Conservation (phyloP, 2,329 filamentous ascomycete genomes). For the Colletotrichum horii region DNA sequence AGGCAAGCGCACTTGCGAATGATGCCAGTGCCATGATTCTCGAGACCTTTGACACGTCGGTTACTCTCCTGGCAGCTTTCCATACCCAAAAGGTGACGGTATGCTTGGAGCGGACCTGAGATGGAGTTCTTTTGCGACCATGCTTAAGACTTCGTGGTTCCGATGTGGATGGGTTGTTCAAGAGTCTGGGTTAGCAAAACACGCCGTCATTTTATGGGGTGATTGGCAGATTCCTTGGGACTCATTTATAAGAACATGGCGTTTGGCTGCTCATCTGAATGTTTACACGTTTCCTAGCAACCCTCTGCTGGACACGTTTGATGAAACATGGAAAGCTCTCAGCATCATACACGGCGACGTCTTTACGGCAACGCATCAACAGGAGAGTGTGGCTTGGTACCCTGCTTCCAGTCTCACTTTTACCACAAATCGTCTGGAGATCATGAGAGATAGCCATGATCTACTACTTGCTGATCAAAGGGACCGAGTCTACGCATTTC, state of each 20-base stretch:
- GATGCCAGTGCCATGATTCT: too few species aligned
- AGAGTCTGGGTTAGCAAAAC: background rate
- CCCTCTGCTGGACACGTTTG: too few species aligned
- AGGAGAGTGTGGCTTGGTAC: background rate
- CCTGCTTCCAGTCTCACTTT: too few species aligned
- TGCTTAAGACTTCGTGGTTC: background rate
- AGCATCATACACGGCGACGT: constrained; percentile 16
- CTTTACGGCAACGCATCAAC: constrained; percentile 28
- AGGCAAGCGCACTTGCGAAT: too few species aligned
- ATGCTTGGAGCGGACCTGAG: background rate
- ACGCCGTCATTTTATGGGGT: background rate
- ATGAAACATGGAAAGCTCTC: too few species aligned
- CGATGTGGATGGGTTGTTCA: background rate
- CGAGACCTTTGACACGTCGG: too few species aligned
- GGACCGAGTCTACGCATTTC: too few species aligned
- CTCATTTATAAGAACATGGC: constrained; percentile 27
- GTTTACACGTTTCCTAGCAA: too few species aligned
- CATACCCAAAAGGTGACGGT: background rate
- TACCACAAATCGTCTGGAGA: too few species aligned
- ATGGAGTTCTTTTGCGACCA: background rate
- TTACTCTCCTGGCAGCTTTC: background rate
- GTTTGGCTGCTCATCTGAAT: background rate
- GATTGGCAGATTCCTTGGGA: background rate
- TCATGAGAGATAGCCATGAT: too few species aligned
- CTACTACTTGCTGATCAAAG: too few species aligned